Percentiles rank a stretch among this genome's conserved stretches.
These are phyloP conservation scores for Teratosphaeriaceae sp. DNA, from an alignment of 2,329 filamentous ascomycete genomes.

Conservation along the genomic window DNA sequence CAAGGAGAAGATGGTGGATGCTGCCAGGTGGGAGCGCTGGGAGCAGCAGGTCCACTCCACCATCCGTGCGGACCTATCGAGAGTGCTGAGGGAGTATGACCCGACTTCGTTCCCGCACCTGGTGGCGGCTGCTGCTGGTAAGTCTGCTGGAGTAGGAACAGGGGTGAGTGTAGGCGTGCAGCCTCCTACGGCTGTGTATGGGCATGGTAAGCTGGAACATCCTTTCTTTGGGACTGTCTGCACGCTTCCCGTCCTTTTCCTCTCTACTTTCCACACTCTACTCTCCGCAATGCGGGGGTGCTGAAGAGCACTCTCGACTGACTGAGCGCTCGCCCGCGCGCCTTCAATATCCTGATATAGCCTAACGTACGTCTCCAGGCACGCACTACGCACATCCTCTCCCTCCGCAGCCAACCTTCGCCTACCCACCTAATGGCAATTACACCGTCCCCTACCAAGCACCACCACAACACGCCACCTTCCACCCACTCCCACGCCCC, in stretches of 20 bases:
- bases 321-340: no score
- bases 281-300: no score
- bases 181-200: no score
- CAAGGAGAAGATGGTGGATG: constrained; percentile 53
- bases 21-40: constrained; percentile 70
- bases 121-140: constrained; percentile 16
- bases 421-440: background rate
- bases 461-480: constrained; percentile 27
- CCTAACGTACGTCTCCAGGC: no score
- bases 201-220: no score
- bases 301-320: no score
- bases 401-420: background rate
- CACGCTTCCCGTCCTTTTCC: no score
- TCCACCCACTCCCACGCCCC: constrained; percentile 4
- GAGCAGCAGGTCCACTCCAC: constrained; percentile 41
- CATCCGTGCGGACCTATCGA: constrained; percentile 20
- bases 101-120: constrained; percentile 21
- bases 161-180: background rate
- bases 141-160: constrained; percentile 15
- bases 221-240: no score
- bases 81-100: constrained; percentile 29
- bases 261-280: no score
- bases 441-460: constrained; percentile 11
- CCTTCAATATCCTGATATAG: no score
- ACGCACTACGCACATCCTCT: background rate